Evolutionary conservation across 139 green algal species (phyloP), one percentile per base, ranked within the genome.

Genomic region (Tetradesmus lagerheimii): DNA sequence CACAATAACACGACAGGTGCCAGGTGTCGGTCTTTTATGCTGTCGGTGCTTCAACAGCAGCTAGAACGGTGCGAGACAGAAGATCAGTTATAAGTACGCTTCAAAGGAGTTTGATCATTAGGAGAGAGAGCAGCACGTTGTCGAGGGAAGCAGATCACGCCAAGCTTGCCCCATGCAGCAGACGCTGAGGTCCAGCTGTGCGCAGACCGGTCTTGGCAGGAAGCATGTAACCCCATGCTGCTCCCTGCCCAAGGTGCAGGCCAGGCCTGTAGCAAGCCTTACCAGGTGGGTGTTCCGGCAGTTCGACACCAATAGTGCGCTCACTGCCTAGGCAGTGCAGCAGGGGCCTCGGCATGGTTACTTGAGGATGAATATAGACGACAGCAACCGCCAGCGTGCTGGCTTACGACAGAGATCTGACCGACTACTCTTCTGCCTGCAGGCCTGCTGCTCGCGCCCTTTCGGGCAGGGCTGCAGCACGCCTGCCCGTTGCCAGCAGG

Each of bases 361-460:
- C 23, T 31, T 31, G 31, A 11, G 31, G 57, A 71, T 6, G 1
- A 2, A 31, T 71, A 31, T 18, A 71, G 57, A 31, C 57, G n/a
- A 31, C 25, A 71, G 57, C 57, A 71, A 71, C 57, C 25, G 57
- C 57, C n/a, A n/a, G 57, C 57, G 23, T 71, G 57, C 57, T 23
- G 8, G 25, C 57, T 71, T 18, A n/a, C 57, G 57, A 71, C 57
- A 31, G 57, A 71, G 57, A 71, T 71, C 57, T 71, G 57, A 71
- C 57, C 57, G 57, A 31, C 57, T 71, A 23, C 57, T 71, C 57
- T 71, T 71, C 57, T 71, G 57, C 57, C 57, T 71, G 80, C 80
- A 86, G 45, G 80, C 47, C 80, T 74, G 57, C 23, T 71, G 57
- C 57, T 71, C 57, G 57, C 57, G 57, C 57, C 57, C 57, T 71